Conservation (phyloP, 2,329 filamentous ascomycete species). For the Penicillium sp. region DNA sequence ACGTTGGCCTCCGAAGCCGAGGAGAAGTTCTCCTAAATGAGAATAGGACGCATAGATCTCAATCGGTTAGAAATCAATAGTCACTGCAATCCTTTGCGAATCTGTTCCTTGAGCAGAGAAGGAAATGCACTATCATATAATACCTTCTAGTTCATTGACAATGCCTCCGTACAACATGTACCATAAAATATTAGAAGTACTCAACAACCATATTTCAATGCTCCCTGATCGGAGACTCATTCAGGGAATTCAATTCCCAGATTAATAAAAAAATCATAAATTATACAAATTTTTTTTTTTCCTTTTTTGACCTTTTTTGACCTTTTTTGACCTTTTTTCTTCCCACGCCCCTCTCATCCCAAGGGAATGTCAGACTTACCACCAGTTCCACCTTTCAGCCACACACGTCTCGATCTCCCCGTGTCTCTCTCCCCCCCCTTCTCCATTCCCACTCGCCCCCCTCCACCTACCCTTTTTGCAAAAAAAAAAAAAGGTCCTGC, state of each 20-base stretch:
- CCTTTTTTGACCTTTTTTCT: no score
- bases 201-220: no score
- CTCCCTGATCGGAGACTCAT: no score
- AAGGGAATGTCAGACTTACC: conserved; percentile 17
- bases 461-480: conserved; percentile 15
- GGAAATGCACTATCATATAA: no score
- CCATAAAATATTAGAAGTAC: no score
- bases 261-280: background rate
- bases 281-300: background rate
- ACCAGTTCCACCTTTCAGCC: conserved; percentile 20
- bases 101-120: no score
- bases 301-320: no score
- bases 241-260: no score
- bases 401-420: conserved; percentile 18
- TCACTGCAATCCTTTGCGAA: no score
- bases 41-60: background rate
- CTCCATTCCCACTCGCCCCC: conserved; percentile 4
- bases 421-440: background rate
- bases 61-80: background rate
- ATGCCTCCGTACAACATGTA: no score
- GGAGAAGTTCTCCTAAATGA: background rate
- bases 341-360: background rate
- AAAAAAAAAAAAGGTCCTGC: no score
- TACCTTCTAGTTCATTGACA: no score
- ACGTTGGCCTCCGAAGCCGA: background rate